Evolutionary conservation across 2,329 filamentous ascomycete genomes (phyloP), one percentile per base, ranked within the genome.

Genomic region (Pseudomassariella vexata): DNA sequence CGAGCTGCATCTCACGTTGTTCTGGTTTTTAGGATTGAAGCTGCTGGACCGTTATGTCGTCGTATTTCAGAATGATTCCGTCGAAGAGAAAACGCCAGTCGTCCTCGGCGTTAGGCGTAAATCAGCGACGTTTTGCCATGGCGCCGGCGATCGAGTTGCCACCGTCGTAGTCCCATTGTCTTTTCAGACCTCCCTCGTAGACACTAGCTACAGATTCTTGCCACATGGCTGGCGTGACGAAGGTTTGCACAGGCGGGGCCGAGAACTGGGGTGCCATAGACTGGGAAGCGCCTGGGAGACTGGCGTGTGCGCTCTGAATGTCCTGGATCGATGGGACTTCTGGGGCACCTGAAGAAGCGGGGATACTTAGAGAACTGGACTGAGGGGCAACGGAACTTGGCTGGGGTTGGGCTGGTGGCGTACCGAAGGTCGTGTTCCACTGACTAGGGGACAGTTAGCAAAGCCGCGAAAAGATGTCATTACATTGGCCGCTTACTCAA

Each of bases 361-460:
- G 53, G 50, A 68, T 55, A 57, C 67, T 74, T 60, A 76, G 64
- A 62, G 65, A 58, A 54, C 56, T 66, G 54, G 63, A 55, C 49
- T 68, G 65, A 45, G 65, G 55, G 46, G 57, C 59, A 47, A 62
- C 53, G 38, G 63, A 56, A 36, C 52, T 51, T 40, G 57, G 55
- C 41, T 61, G 57, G 42, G 63, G 50, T 48, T 68, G 63, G 48
- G 61, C 59, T 45, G 65, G 60, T 38, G 76, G 78, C 58, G 81
- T 85, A 68, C 87, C 85, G 65, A 95, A 96, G 44, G 90, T 89
- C 52, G 84, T 81, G 60, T 94, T 89, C 89, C 90, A 96, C 68
- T 95, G 87, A 59, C 89, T 94, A 50, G 41, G 45, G 25, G 6
- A 60, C 14, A 12, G n/a, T 33, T 28, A 29, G 26, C 24, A 28